Evolutionary conservation across 805 yeast genomes (phyloP), one percentile per base, ranked within the genome.

Genomic region (Yamadazyma kitorensis): DNA sequence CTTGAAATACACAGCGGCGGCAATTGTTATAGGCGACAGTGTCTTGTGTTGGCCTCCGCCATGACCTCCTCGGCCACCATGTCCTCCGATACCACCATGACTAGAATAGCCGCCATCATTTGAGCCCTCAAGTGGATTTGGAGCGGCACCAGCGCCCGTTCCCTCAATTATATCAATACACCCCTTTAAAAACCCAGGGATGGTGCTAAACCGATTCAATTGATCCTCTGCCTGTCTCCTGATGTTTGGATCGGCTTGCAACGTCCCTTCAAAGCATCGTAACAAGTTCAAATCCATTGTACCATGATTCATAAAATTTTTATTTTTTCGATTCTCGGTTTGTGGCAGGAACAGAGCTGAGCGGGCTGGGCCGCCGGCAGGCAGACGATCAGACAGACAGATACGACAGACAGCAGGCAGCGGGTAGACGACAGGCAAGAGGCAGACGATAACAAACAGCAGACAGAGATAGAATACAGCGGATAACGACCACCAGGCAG

Each of bases 1-100:
- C 55, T 91, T 91, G 57, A 87, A 76, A 57, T 78, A 86, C 4
- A 91, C 80, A 0, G 93, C 88, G 2, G 94, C 82, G 9, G 94
- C 85, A 31, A 77, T 64, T 46, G 80, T 74, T 31, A 83, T 69
- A 16, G 68, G 74, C 41, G 41, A 17, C 27, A 45, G 39, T 2
- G 45, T 37, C 4, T 24, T 26, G 11, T 30, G 20, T 25, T 86
- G n/a, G n/a, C n/a, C n/a, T n/a, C n/a, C n/a, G n/a, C n/a, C n/a
- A n/a, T n/a, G n/a, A n/a, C n/a, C n/a, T n/a, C n/a, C n/a, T n/a
- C n/a, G n/a, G n/a, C n/a, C n/a, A n/a, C n/a, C n/a, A n/a, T n/a
- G n/a, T n/a, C n/a, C n/a, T n/a, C n/a, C n/a, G n/a, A n/a, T n/a
- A n/a, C n/a, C n/a, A n/a, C n/a, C n/a, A n/a, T n/a, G n/a, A n/a